phyloP scores from a whole-genome alignment of 228 moss, liverwort and hornwort species.

The Sphagnum magellanicum region DNA sequence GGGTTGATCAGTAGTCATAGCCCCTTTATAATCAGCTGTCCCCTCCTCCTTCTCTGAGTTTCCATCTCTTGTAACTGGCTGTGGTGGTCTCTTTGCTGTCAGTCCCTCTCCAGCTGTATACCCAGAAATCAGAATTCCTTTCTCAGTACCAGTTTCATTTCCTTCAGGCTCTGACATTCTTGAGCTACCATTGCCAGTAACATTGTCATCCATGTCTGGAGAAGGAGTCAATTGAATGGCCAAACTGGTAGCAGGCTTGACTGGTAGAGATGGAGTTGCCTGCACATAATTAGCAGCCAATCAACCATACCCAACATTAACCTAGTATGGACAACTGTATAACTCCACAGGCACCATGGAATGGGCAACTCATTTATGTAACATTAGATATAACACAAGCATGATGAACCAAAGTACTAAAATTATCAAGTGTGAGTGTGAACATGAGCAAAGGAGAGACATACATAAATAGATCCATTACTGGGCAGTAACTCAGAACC shows the following conservation, averaged over 20 bases:
- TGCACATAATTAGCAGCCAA: not conserved
- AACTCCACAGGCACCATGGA: not conserved
- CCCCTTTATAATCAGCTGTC: conserved; percentile 38
- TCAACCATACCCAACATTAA: too few species aligned
- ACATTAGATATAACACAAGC: too few species aligned
- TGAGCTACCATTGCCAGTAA: conserved; percentile 28
- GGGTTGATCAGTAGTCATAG: conserved; percentile 29
- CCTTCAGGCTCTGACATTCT: conserved; percentile 36
- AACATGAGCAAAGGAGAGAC: conserved; percentile 3
- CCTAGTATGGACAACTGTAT: too few species aligned
- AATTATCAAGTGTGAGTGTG: not conserved
- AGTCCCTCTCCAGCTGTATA: conserved; percentile 27
- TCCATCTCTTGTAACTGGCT: conserved; percentile 36
- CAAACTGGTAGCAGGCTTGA: conserved; percentile 18
- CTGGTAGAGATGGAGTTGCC: conserved; percentile 9
- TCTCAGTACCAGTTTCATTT: conserved; percentile 16
- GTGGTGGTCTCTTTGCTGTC: conserved; percentile 45
- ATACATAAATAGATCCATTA: conserved; percentile 65
- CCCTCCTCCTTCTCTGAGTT: conserved; percentile 32
- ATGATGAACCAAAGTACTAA: too few species aligned
- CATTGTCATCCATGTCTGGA: not conserved
- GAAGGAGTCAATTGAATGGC: conserved; percentile 16
- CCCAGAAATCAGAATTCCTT: conserved; percentile 4
- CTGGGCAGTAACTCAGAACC: conserved; percentile 30
- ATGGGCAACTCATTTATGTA: not conserved